Evolutionary conservation across 768 basidiomycete genomes (phyloP), one percentile per base, ranked within the genome.

Genomic region (Dioszegia aurantiaca): DNA sequence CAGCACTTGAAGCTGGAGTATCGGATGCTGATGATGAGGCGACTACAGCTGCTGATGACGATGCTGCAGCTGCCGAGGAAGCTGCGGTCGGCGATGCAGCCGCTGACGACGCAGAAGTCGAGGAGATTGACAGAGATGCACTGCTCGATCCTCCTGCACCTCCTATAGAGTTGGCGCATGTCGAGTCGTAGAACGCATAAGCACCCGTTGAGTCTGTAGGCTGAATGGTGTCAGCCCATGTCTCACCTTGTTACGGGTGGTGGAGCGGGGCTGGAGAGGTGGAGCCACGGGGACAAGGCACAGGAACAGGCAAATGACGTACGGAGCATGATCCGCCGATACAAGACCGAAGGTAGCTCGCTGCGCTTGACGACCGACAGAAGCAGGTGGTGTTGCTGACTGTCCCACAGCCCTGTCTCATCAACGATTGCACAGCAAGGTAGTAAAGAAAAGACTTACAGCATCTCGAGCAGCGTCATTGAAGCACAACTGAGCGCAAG

Each of bases 301-400:
- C 17, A 17, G 17, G 21, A 31, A 42, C 27, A 46, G 21, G n/a
- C 3, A 4, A 48, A 33, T 33, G 23, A 58, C 57, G 14, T 48
- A 58, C 57, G 21, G 45, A 42, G 41, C 57, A 58, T 27, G 57
- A 51, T 10, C 45, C 57, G n/a, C 36, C 17, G 23, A 58, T 12
- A 43, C 57, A 58, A 17, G 47, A 49, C 27, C 47, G 37, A 14
- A 58, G 41, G 28, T 49, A 58, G n/a, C 44, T 40, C 2, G 47
- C 57, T 30, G 57, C 42, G 2, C 45, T 17, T 17, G 30, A 39
- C 6, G 37, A 43, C 4, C n/a, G 43, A 27, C 57, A 58, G 31
- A 58, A 33, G 30, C 57, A 58, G 11, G 57, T 40, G 4, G 57
- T 51, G 40, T 58, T 48, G 41, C 47, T 51, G n/a, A 12, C 4